phyloP scores from a whole-genome alignment of 2,329 filamentous ascomycete species.

The Pseudopithomyces chartarum region DNA sequence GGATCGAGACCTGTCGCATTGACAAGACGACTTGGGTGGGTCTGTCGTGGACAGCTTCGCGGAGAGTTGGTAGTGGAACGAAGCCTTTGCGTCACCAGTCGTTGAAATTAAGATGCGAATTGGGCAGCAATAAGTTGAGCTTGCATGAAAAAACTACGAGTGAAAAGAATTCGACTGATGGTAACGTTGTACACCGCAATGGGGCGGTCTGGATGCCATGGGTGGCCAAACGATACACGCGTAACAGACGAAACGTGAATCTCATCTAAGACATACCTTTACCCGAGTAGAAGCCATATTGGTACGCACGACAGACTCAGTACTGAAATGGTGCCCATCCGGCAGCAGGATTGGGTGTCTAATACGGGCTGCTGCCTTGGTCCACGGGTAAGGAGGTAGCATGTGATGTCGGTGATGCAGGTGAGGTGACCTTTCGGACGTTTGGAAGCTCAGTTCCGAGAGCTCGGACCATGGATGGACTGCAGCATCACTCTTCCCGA shows the following conservation, averaged over 20 bases:
- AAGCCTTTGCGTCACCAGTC: conserved; percentile 14
- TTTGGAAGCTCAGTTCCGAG: conserved; percentile 4
- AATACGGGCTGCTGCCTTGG: no score
- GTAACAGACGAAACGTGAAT: conserved; percentile 36
- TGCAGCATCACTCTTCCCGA: conserved; percentile 9
- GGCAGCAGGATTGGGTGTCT: no score
- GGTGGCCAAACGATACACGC: conserved; percentile 17
- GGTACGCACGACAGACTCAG: no score
- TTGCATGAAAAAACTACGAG: conserved; percentile 3
- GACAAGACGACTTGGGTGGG: conserved; percentile 17
- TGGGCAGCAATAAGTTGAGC: conserved; percentile 13
- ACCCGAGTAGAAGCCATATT: no score
- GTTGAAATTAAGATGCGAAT: conserved; percentile 15
- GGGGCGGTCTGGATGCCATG: conserved; percentile 23
- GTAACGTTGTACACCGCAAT: not conserved
- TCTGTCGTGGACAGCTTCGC: conserved; percentile 10
- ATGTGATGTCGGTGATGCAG: no score
- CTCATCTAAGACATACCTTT: no score
- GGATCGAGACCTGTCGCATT: conserved; percentile 24
- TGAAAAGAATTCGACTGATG: not conserved
- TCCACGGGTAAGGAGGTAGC: no score
- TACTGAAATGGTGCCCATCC: no score
- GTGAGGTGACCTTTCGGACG: not conserved
- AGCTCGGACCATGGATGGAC: not conserved
- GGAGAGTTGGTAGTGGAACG: conserved; percentile 18